Base-by-base conservation (phyloP, 306 rosid genomes). In the Glycine soja region DNA sequence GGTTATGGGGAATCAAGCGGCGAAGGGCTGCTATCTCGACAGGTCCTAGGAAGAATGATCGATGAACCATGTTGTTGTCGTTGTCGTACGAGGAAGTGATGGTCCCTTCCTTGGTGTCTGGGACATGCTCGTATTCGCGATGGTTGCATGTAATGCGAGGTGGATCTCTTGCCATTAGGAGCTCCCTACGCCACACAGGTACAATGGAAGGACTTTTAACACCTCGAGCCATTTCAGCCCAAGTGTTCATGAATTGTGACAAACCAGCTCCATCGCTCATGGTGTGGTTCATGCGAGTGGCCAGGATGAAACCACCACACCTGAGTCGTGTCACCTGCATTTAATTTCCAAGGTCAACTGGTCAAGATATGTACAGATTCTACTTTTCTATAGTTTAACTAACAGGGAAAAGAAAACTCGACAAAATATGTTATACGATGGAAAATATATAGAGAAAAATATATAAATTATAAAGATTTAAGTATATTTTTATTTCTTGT, bases 161-260 rank as follows among this genome's bases (percentile, higher is more conserved):
- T 19, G 77, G 87, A 4, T 57, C 47, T 48, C 87, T 79, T 66
- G 77, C 83, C 3, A 2, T 32, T 0, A 79, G 51, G 4, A 84
- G 61, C 12, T 84, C 76, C 50, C 87, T 78, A 6, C 8, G 30
- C 87, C 83, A 84, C 15, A 79, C 67, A 0, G 87, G 84, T 16
- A 1, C 5, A 10, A 66, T n/a, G n/a, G 83, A 84, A 43, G 80
- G 80, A 36, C 67, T 36, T 1, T 7, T 2, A 9, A 73, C 77
- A 3, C 87, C 83, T 0, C 50, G 10, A 16, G 83, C 76, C 1
- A 84, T 72, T 48, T 84, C 83, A 0, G 77, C 77, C 52, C 62
- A 3, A 1, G 58, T 59, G 0, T 36, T 84, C 72, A 84, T 0
- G 72, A 84, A 78, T 43, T 73, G 80, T 6, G 3, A 0, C 0